Base-by-base conservation (phyloP, 176 grass and related monocot genomes). In the Leersia perrieri region DNA sequence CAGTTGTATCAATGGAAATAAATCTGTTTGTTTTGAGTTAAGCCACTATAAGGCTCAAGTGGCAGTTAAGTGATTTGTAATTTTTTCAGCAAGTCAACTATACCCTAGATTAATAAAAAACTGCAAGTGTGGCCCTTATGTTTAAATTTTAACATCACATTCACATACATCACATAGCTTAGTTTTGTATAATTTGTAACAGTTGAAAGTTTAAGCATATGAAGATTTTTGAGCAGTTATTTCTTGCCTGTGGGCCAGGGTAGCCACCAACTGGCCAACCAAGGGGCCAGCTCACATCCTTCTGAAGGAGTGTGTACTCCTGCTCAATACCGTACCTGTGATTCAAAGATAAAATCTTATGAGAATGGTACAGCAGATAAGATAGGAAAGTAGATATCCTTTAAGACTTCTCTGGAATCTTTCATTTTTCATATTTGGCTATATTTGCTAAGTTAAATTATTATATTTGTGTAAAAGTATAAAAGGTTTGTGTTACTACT, bases 291-390 rank as follows among this genome's bases (percentile, higher is more conserved):
- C 55, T 94, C 51, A 94, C 91, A 86, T 97, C 94, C 87, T 90
- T 97, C 80, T 92, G 91, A 45, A 97, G 94, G 57, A 97, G 94
- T 22, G 94, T 97, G 85, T 94, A 97, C 89, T 97, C 94, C 86
- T 97, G 94, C 89, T 97, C 94, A 68, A 97, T 89, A 47, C 94
- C 94, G 73, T 94, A 97, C 94, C 94, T 97, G 77, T 92, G 65
- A 83, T 87, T 68, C 83, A 85, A 63, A 73, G 9, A 71, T 33
- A 74, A 49, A 44, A 29, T 30, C 41, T 71, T 27, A 31, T 86
- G 44, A 86, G 60, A 41, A 88, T 3, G 5, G 35, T 12, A 31
- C 9, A 70, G 25, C 31, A 35, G 72, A 83, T 57, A 88, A 73
- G 73, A 66, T 60, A 36, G 22, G 34, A 65, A 73, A 70, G 39